Percentiles rank a stretch among this genome's conserved stretches.
Conservation (phyloP, 2,329 filamentous ascomycete genomes). For the Phoma sp. region DNA sequence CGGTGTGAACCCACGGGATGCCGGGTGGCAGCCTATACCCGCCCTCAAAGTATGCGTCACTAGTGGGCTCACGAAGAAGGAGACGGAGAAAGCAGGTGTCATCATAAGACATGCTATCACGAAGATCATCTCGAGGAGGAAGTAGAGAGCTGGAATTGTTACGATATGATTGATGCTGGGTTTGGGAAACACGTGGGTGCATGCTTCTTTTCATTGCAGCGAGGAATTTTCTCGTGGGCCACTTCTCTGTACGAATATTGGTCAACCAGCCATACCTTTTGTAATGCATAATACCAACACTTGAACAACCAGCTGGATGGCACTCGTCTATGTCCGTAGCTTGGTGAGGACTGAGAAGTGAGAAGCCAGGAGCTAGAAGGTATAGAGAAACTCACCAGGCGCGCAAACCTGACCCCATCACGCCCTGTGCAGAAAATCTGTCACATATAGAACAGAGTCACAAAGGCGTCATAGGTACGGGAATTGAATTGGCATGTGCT, state of each 20-base stretch:
- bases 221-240: slow-evolving; percentile 1
- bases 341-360: no score
- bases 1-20: slow-evolving; percentile 70
- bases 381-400: not conserved
- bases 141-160: slow-evolving; percentile 23
- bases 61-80: slow-evolving; percentile 86
- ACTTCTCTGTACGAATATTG: slow-evolving; percentile 6
- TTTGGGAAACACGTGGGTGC: not conserved
- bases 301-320: no score
- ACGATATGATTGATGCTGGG: slow-evolving; percentile 7
- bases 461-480: not conserved
- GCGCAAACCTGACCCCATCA: not conserved
- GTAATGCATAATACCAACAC: slow-evolving; percentile 15
- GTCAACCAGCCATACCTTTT: slow-evolving; percentile 6
- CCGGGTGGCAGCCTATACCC: slow-evolving; percentile 71
- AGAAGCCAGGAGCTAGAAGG: no score
- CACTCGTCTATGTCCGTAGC: no score
- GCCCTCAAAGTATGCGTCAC: slow-evolving; percentile 93
- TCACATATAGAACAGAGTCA: not conserved
- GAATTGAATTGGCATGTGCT: not conserved
- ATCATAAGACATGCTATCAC: slow-evolving; percentile 91
- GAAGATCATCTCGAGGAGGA: slow-evolving; percentile 75
- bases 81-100: slow-evolving; percentile 91
- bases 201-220: not conserved
- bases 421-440: not conserved